These are phyloP conservation scores for Alternaria panax DNA, from an alignment of 2,329 filamentous ascomycete genomes.

Conservation along the genomic window DNA sequence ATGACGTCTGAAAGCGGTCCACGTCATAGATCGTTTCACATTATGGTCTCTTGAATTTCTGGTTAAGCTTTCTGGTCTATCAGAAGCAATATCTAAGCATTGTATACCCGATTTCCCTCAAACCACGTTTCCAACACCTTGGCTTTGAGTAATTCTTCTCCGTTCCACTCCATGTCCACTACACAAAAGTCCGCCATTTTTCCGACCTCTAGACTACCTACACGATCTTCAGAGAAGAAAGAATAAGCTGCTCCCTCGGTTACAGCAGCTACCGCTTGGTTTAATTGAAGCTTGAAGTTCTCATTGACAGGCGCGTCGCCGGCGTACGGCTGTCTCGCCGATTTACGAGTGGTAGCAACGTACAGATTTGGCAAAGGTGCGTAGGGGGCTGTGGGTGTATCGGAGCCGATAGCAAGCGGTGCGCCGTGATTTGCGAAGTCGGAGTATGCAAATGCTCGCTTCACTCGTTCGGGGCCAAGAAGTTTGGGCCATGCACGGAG, in stretches of 20 bases:
- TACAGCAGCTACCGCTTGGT: conserved; percentile 62
- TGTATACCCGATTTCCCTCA: conserved; percentile 50
- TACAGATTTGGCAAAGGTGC: conserved; percentile 64
- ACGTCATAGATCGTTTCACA: neutral
- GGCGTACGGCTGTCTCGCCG: conserved; percentile 58
- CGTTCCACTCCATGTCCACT: conserved; percentile 60
- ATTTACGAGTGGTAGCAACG: conserved; percentile 65
- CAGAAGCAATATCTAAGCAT: neutral
- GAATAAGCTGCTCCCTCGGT: conserved; percentile 65
- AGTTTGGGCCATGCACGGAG: conserved; percentile 67
- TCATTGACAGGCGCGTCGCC: conserved; percentile 57
- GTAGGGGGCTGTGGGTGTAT: conserved; percentile 67
- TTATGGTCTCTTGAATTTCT: neutral
- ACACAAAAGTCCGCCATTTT: conserved; percentile 66
- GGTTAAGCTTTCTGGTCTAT: neutral
- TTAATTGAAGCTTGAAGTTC: conserved; percentile 62
- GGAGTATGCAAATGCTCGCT: conserved; percentile 68
- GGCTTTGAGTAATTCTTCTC: conserved; percentile 57
- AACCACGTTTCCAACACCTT: conserved; percentile 63
- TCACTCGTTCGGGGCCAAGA: conserved; percentile 62
- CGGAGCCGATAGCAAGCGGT: conserved; percentile 64
- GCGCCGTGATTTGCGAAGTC: conserved; percentile 66
- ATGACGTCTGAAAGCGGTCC: neutral
- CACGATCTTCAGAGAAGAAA: conserved; percentile 63
- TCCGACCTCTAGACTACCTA: conserved; percentile 62